Percentiles rank a stretch among this genome's conserved stretches.
Evolutionary conservation across 2,329 filamentous ascomycete species (phyloP).

Genomic region (Fusarium falciforme): DNA sequence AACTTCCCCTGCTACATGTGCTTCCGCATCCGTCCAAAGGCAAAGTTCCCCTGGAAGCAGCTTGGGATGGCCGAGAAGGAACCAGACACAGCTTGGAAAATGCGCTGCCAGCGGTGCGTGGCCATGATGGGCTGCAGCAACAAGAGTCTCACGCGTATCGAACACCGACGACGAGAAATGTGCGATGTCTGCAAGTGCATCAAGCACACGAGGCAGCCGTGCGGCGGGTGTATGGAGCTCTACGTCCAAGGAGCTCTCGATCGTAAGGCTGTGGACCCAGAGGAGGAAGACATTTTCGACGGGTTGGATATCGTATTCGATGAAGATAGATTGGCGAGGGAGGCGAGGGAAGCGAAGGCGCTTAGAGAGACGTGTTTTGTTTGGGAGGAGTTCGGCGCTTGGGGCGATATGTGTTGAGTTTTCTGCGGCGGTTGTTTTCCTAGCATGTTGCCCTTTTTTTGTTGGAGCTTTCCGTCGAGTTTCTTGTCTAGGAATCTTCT

Average conservation of each 20-base stretch:
- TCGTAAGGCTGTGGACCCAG: not conserved
- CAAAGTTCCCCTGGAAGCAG: conserved; percentile 13
- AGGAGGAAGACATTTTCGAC: not conserved
- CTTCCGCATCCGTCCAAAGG: conserved; percentile 6
- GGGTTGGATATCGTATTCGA: conserved; percentile 12
- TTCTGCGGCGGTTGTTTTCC: not conserved
- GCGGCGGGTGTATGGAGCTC: conserved; percentile 29
- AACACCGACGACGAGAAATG: conserved; percentile 17
- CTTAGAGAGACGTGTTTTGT: not conserved
- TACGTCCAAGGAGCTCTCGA: conserved; percentile 25
- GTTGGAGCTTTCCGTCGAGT: not conserved
- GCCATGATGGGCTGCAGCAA: conserved; percentile 2
- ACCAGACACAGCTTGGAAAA: conserved; percentile 23
- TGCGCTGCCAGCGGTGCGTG: conserved; percentile 24
- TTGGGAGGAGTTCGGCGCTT: not conserved
- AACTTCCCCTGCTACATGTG: conserved; percentile 33
- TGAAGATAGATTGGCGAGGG: not conserved
- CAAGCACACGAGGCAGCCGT: conserved; percentile 16
- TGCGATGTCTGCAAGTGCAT: conserved; percentile 31
- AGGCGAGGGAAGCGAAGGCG: not conserved
- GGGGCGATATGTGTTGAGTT: not conserved
- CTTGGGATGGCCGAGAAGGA: not conserved
- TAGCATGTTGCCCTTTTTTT: not conserved
- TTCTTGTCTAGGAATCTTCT: not conserved
- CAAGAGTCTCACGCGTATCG: conserved; percentile 2